Evolutionary conservation across 192 early-diverging fungal genomes (phyloP).

Genomic region (Rhizoclosmatium sp.): DNA sequence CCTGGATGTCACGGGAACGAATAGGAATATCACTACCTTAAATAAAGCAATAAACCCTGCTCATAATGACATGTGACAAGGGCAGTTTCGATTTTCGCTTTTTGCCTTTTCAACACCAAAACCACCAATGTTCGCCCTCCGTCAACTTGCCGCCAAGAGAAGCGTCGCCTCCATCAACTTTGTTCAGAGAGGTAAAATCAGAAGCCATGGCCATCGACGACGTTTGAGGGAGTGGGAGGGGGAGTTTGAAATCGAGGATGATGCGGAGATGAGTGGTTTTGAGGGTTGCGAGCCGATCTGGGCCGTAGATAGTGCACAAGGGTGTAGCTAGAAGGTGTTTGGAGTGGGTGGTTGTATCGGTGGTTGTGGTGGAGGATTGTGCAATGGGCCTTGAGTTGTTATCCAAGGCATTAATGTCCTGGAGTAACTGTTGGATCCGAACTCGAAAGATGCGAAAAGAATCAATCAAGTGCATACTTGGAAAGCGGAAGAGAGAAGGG

Average conservation of each 20-base stretch:
- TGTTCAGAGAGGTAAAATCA: background rate
- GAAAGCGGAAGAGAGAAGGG: too few species aligned
- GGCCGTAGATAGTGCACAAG: too few species aligned
- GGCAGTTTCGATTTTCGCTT: conserved; percentile 4
- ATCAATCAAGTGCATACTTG: too few species aligned
- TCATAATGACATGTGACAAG: background rate
- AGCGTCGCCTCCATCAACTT: conserved; percentile 13
- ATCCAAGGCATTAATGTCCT: too few species aligned
- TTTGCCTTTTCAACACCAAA: conserved; percentile 7
- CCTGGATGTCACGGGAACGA: conserved; percentile 31
- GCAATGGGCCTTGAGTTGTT: too few species aligned
- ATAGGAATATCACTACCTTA: background rate
- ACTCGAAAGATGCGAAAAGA: too few species aligned
- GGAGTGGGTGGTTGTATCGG: too few species aligned
- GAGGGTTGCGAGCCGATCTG: background rate
- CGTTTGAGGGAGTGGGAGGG: too few species aligned
- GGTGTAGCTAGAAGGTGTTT: too few species aligned
- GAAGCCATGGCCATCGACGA: too few species aligned
- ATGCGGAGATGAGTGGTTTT: background rate
- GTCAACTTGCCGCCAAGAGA: conserved; percentile 1
- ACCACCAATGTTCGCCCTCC: background rate
- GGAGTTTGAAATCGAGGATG: background rate
- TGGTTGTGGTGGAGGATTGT: too few species aligned
- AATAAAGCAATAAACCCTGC: background rate
- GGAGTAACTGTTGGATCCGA: too few species aligned